These are phyloP conservation scores for Neurospora sp. DNA, from an alignment of 495 filamentous ascomycete species.

Conservation along the genomic window DNA sequence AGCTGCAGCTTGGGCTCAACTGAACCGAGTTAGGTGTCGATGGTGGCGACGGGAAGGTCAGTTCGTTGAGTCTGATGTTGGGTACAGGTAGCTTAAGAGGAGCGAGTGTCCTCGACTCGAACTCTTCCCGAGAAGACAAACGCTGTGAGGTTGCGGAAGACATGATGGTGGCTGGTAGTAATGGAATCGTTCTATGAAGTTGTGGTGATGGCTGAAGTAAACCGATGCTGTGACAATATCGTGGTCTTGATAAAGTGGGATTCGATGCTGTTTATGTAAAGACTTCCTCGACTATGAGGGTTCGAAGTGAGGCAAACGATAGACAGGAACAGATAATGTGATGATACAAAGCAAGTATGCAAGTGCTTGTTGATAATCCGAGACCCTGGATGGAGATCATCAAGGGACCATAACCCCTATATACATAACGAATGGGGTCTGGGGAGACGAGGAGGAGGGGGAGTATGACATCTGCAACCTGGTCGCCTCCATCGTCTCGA, in stretches of 20 bases:
- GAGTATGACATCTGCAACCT: background rate
- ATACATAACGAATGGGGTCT: background rate
- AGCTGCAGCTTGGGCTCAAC: background rate
- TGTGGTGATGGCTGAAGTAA: background rate
- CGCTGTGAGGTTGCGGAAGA: background rate
- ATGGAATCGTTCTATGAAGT: background rate
- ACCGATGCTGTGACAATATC: background rate
- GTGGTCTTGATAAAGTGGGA: background rate
- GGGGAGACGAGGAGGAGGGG: background rate
- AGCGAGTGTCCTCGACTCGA: background rate
- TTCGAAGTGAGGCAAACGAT: background rate
- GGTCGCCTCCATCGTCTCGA: background rate
- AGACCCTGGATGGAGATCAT: constrained; percentile 4
- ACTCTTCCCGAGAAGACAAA: background rate
- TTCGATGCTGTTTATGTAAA: background rate
- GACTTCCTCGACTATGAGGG: background rate
- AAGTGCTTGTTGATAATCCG: background rate
- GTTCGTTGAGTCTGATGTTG: background rate
- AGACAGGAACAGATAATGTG: background rate
- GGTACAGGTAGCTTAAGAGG: background rate
- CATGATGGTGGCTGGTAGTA: background rate
- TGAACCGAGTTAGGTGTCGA: background rate
- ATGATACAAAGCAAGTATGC: constrained; percentile 7
- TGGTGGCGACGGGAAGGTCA: background rate
- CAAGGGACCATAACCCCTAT: background rate